Base-by-base conservation (phyloP, 345 rosid genomes). In the Draba incana region DNA sequence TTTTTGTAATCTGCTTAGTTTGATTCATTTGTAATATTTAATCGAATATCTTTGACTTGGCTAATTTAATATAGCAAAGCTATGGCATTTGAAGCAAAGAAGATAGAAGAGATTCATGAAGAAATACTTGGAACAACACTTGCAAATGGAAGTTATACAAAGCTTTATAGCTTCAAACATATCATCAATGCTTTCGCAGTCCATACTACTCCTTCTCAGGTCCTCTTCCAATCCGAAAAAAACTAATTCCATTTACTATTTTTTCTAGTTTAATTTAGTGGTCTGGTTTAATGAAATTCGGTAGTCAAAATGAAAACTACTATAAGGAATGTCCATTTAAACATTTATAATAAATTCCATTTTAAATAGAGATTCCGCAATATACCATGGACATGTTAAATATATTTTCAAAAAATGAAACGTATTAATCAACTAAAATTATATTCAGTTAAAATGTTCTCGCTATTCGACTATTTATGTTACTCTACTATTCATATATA, bases 161-260 rank as follows among this genome's bases (percentile, higher is more conserved):
- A 81, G 77, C 84, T 92, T 27, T 85, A 90, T 79, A 92, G 98
- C 83, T 90, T 90, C 82, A 88, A 79, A 58, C 86, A 90, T 74
- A 65, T 83, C 52, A 63, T 90, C 37, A 88, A 88, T 79, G 98
- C 96, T 70, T 88, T 90, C 41, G 85, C 97, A 16, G 79, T 90
- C 54, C 92, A 81, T 53, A 81, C 82, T 24, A 79, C 94, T 44
- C 79, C 82, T 72, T 88, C 94, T 57, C 88, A 86, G 90, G 97
- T 92, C 15, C 30, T 92, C 20, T 64, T 67, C 68, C 41, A 6
- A 16, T 25, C 28, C 16, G 27, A n/a, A 54, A 43, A 15, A 8
- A 62, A 3, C 20, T 20, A 51, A 13, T 14, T 39, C n/a, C 12
- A 14, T 49, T 60, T 13, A n/a, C n/a, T n/a, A 3, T 20, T n/a